Evolutionary conservation across 306 rosid species (phyloP).

Genomic region (Urtica urens): DNA sequence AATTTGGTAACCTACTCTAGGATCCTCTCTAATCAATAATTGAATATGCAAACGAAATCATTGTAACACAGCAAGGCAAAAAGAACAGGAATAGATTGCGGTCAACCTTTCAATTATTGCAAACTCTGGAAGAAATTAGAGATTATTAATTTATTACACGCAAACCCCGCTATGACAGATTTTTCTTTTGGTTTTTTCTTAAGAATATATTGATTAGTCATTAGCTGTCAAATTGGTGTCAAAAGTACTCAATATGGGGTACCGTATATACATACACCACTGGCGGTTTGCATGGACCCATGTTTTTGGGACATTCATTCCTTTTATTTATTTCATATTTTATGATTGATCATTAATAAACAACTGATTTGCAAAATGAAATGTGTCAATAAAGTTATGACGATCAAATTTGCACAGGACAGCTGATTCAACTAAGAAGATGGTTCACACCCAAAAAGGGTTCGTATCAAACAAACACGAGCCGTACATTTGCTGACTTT

Average conservation of each 20-base stretch:
- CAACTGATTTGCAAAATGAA: conserved; percentile 1
- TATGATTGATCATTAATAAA: not conserved
- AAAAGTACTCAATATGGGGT: not conserved
- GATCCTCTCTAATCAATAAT: too few species aligned
- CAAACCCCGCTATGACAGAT: too few species aligned
- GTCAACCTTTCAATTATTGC: not conserved
- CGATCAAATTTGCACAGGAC: too few species aligned
- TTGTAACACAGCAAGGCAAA: too few species aligned
- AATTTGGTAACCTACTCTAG: too few species aligned
- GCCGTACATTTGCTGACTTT: not conserved
- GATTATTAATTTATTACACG: too few species aligned
- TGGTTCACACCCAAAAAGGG: not conserved
- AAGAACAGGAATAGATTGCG: not conserved
- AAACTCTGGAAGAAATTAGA: too few species aligned
- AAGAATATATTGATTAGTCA: too few species aligned
- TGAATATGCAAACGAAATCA: too few species aligned
- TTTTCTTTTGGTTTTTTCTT: too few species aligned
- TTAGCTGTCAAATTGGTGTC: conserved; percentile 10
- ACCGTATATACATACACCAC: not conserved
- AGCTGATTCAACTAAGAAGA: not conserved
- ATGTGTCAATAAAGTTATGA: not conserved
- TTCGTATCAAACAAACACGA: conserved; percentile 3
- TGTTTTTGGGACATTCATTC: conserved; percentile 5
- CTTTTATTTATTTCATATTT: not conserved
- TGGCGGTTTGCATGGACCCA: conserved; percentile 7